phyloP scores from a whole-genome alignment of 345 rosid species.

The Eucalyptus pauciflora region DNA sequence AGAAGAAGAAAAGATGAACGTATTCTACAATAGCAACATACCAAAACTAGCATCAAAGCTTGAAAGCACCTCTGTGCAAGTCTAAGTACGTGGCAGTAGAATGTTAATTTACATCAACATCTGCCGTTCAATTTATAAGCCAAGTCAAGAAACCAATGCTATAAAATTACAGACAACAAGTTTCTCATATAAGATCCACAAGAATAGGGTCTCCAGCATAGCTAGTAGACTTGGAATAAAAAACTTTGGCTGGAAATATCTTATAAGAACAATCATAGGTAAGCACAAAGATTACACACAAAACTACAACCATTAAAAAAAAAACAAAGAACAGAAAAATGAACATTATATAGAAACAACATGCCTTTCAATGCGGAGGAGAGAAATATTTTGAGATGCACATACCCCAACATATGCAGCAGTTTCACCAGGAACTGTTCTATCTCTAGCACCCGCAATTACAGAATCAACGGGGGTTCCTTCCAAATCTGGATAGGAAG shows the following conservation, averaged over 20 bases:
- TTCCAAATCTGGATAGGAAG: slow-evolving; percentile 91
- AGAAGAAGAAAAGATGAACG: background rate
- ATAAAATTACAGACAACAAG: background rate
- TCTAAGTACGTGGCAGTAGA: background rate
- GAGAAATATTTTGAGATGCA: background rate
- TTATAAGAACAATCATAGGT: background rate
- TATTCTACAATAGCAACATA: background rate
- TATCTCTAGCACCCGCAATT: slow-evolving; percentile 17
- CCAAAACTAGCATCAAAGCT: background rate
- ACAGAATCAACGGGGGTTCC: slow-evolving; percentile 31
- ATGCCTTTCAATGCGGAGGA: background rate
- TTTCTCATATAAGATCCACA: background rate
- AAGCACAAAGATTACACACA: background rate
- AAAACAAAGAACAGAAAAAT: background rate
- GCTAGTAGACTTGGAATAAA: background rate
- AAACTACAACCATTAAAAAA: background rate
- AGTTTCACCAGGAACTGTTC: slow-evolving; percentile 19
- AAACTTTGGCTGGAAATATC: background rate
- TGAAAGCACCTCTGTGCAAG: background rate
- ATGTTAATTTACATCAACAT: background rate
- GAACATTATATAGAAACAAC: background rate
- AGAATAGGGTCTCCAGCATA: background rate
- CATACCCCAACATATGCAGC: slow-evolving; percentile 50
- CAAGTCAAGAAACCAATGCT: background rate
- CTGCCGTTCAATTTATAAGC: background rate